Conservation (phyloP, 306 rosid genomes). For the Canavalia gladiata region DNA sequence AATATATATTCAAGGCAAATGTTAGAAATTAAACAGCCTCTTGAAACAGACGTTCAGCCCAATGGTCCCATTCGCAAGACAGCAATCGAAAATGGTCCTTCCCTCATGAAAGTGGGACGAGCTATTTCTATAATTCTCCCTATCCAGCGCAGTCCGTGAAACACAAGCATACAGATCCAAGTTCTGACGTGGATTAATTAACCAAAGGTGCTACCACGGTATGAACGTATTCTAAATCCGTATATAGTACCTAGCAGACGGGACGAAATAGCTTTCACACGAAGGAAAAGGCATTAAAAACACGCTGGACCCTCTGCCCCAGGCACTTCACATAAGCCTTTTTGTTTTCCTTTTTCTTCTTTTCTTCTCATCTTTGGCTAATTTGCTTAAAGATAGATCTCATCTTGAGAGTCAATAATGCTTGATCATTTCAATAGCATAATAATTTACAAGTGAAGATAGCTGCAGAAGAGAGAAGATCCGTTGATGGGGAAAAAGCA, state of each 20-base stretch:
- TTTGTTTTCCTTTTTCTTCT: neutral
- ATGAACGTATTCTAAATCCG: slow-evolving; percentile 2
- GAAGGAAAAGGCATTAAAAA: neutral
- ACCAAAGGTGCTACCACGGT: neutral
- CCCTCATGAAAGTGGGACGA: neutral
- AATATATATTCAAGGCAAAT: too few species aligned
- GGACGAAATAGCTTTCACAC: neutral
- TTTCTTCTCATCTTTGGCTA: neutral
- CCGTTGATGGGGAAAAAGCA: neutral
- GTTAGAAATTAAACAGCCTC: neutral
- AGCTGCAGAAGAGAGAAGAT: neutral
- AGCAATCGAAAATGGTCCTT: slow-evolving; percentile 1
- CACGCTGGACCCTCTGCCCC: neutral
- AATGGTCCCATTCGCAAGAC: slow-evolving; percentile 18
- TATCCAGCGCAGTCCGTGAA: slow-evolving; percentile 1
- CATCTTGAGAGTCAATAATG: slow-evolving; percentile 23
- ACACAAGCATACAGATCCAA: slow-evolving; percentile 17
- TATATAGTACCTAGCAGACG: neutral
- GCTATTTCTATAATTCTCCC: slow-evolving; percentile 19
- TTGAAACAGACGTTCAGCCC: neutral
- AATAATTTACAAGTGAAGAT: slow-evolving; percentile 46
- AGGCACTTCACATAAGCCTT: neutral
- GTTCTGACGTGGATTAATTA: slow-evolving; percentile 13
- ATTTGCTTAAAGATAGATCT: slow-evolving; percentile 18
- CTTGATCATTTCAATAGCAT: slow-evolving; percentile 21